Conservation (phyloP, 805 yeast genomes). For the Scheffersomyces lignosus region DNA sequence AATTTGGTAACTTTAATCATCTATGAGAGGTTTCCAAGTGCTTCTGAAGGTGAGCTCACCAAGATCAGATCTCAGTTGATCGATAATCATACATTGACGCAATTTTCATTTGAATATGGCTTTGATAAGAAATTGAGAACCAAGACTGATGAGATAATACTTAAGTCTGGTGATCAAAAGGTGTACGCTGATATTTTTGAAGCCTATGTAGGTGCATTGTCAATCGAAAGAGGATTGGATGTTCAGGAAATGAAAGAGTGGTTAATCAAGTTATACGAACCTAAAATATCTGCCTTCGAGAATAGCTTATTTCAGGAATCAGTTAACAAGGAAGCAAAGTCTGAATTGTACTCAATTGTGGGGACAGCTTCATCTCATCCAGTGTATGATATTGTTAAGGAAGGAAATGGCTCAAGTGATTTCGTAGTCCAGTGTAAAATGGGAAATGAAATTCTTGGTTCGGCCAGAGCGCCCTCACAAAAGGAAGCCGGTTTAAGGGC, state of each 20-base stretch:
- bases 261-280: conserved; percentile 53
- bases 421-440: conserved; percentile 67
- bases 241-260: conserved; percentile 53
- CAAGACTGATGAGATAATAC: conserved; percentile 46
- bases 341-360: conserved; percentile 71
- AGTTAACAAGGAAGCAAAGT: conserved; percentile 68
- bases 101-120: conserved; percentile 69
- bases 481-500: conserved; percentile 84
- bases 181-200: conserved; percentile 88
- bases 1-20: conserved; percentile 68
- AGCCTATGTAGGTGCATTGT: conserved; percentile 88
- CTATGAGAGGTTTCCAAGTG: conserved; percentile 63
- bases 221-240: conserved; percentile 54
- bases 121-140: conserved; percentile 57
- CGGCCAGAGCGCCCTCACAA: conserved; percentile 65
- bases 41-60: conserved; percentile 80
- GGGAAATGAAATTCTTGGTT: conserved; percentile 65
- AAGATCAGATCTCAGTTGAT: conserved; percentile 68
- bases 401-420: conserved; percentile 47
- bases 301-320: conserved; percentile 35
- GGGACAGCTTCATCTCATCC: conserved; percentile 74
- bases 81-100: conserved; percentile 67
- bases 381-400: conserved; percentile 48
- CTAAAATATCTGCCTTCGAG: conserved; percentile 36
- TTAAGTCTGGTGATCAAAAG: conserved; percentile 60